Evolutionary conservation across 805 yeast species (phyloP).

Genomic region (Saccharomycopsis sp.): DNA sequence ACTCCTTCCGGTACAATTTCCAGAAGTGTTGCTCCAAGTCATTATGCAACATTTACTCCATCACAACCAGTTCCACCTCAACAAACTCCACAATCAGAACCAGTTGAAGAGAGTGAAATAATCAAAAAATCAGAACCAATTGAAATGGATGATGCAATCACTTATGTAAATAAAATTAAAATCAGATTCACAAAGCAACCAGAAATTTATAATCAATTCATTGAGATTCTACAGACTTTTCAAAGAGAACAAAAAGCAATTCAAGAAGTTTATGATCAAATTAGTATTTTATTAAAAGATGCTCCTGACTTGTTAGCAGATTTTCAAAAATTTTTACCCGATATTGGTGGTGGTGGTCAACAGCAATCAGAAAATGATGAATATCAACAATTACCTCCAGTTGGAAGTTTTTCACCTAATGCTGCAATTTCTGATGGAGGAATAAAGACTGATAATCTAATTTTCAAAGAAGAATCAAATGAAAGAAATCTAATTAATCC

Average conservation of each 20-base stretch:
- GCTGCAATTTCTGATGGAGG: neutral
- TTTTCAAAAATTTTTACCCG: constrained; percentile 92
- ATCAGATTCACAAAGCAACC: constrained; percentile 90
- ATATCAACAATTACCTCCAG: constrained; percentile 53
- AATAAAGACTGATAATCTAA: neutral
- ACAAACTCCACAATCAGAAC: constrained; percentile 9
- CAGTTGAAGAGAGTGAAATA: neutral
- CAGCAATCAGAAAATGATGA: constrained; percentile 22
- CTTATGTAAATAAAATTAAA: constrained; percentile 92
- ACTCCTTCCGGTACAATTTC: constrained; percentile 85
- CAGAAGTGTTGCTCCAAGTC: constrained; percentile 7
- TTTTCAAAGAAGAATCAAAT: neutral
- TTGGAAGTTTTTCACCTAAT: constrained; percentile 71
- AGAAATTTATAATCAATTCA: constrained; percentile 86
- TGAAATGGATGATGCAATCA: constrained; percentile 94
- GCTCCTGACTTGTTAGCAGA: constrained; percentile 94
- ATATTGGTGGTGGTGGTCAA: constrained; percentile 22
- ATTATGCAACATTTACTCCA: constrained; percentile 15
- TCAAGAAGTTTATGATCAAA: constrained; percentile 90
- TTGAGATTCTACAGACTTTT: constrained; percentile 92
- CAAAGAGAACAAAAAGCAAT: constrained; percentile 95
- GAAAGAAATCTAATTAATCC: constrained; percentile 24
- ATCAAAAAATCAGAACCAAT: constrained; percentile 29
- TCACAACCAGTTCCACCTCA: constrained; percentile 17
- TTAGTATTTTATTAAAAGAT: constrained; percentile 74